Percentiles rank a stretch among this genome's conserved stretches.
These are phyloP conservation scores for Phoma sp. DNA, from an alignment of 2,329 filamentous ascomycete species.

Conservation along the genomic window DNA sequence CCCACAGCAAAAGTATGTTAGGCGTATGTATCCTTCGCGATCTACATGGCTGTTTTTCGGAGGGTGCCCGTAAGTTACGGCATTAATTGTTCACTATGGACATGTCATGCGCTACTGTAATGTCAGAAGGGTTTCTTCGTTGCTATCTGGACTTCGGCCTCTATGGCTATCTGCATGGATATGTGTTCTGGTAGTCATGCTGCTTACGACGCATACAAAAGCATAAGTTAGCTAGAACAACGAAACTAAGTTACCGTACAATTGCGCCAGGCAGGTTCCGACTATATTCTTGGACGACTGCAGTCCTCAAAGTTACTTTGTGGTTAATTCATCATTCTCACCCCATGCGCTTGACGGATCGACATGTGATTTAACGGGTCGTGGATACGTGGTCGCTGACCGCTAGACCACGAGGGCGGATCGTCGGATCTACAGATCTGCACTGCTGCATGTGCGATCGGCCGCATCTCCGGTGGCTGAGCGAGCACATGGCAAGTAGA, in stretches of 20 bases:
- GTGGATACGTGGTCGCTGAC: too few species aligned
- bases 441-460: constrained; percentile 6
- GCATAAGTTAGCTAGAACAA: constrained; percentile 13
- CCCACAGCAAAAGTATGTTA: constrained; percentile 19
- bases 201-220: constrained; percentile 11
- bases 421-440: constrained; percentile 15
- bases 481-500: constrained; percentile 9
- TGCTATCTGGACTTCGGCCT: constrained; percentile 5
- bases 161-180: constrained; percentile 11
- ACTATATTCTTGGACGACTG: too few species aligned
- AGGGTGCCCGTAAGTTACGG: background rate
- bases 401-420: constrained; percentile 6
- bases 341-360: background rate
- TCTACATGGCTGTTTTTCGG: constrained; percentile 12
- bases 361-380: constrained; percentile 2
- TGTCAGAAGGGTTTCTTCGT: constrained; percentile 9
- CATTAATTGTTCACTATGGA: constrained; percentile 3
- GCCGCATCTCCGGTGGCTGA: constrained; percentile 8
- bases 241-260: constrained; percentile 4
- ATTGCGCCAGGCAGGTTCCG: background rate
- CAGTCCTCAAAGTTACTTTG: too few species aligned
- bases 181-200: constrained; percentile 10
- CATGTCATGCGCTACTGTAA: constrained; percentile 5
- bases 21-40: constrained; percentile 12
- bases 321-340: too few species aligned